Conservation (phyloP, 169 alveolate species). For the Plasmodium malariae region DNA sequence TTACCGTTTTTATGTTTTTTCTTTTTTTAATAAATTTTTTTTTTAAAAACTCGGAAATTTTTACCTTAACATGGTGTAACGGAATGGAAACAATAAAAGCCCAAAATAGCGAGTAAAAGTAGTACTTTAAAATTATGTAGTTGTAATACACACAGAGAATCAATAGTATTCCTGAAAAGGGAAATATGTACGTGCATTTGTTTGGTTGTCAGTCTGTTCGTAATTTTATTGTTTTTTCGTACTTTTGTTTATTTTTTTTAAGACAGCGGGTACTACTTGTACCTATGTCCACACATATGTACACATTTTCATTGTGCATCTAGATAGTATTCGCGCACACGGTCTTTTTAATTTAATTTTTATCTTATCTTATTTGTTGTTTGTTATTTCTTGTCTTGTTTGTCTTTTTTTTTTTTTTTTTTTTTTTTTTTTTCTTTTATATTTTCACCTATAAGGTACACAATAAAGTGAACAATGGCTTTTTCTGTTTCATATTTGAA, state of each 20-base stretch:
- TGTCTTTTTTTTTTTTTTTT: background rate
- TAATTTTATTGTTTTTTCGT: background rate
- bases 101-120: constrained; percentile 81
- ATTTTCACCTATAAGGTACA: constrained; percentile 69
- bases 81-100: constrained; percentile 82
- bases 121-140: constrained; percentile 77
- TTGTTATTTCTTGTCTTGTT: too few relatives aligned
- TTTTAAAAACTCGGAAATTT: constrained; percentile 32
- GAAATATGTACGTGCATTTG: too few relatives aligned
- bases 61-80: constrained; percentile 69
- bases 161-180: constrained; percentile 56
- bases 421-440: background rate
- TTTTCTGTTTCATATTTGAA: constrained; percentile 78
- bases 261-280: too few relatives aligned
- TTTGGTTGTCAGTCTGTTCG: too few relatives aligned
- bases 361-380: too few relatives aligned
- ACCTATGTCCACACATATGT: too few relatives aligned
- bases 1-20: constrained; percentile 2
- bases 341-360: too few relatives aligned
- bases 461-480: constrained; percentile 81
- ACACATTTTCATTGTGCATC: background rate
- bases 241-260: too few relatives aligned
- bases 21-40: constrained; percentile 24
- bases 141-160: constrained; percentile 79
- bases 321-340: background rate